Conservation (phyloP, 345 rosid species). For the Linum lewisii region DNA sequence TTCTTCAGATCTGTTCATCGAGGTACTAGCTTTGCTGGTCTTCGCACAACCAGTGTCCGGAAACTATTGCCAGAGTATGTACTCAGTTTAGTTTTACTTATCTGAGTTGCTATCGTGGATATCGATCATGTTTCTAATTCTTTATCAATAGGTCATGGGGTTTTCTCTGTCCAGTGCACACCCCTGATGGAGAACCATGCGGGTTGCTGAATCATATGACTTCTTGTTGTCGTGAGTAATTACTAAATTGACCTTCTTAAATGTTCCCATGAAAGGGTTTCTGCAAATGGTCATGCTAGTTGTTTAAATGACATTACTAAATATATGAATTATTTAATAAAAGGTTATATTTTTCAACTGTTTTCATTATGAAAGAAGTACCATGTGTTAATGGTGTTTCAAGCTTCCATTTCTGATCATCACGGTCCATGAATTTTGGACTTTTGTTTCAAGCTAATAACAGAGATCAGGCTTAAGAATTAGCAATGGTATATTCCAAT, state of each 20-base stretch:
- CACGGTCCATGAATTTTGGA: not conserved
- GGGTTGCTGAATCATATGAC: constrained; percentile 96
- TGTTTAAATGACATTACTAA: not conserved
- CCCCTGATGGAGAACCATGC: constrained; percentile 99
- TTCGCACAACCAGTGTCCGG: constrained; percentile 92
- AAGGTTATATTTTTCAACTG: not conserved
- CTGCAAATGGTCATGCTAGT: not conserved
- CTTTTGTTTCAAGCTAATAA: not conserved
- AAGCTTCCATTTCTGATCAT: not conserved
- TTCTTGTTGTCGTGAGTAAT: constrained; percentile 61
- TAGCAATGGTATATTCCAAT: not conserved
- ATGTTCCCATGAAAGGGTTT: not conserved
- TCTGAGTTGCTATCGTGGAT: constrained; percentile 10
- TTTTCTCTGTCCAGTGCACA: constrained; percentile 95
- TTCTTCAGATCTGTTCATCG: constrained; percentile 95
- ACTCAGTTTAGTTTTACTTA: constrained; percentile 7
- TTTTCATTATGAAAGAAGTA: too few relatives aligned
- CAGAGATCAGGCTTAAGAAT: not conserved
- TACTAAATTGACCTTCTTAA: not conserved
- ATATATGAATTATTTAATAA: too few relatives aligned
- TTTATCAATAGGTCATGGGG: constrained; percentile 76
- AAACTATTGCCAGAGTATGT: constrained; percentile 94
- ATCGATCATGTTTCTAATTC: constrained; percentile 10
- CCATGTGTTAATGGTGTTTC: too few relatives aligned
- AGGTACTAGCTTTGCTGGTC: constrained; percentile 93